Evolutionary conservation across 371 early-diverging fungal species (phyloP).

Genomic region (Saksenaea oblongispora): DNA sequence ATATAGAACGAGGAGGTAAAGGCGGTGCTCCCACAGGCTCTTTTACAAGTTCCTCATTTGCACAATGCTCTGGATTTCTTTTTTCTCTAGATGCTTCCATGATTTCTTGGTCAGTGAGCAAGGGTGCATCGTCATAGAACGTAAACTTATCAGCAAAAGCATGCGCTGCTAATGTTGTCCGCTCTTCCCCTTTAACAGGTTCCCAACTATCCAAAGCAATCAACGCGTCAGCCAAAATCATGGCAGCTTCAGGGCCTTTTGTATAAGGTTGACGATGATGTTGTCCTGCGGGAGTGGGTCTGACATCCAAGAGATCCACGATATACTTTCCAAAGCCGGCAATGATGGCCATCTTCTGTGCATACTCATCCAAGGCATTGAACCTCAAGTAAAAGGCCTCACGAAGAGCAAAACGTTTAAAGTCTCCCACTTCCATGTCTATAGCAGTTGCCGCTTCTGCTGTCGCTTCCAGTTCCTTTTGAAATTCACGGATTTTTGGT

Average conservation of each 20-base stretch:
- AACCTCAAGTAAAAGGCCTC: constrained; percentile 41
- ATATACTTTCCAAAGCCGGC: constrained; percentile 38
- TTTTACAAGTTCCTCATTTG: neutral
- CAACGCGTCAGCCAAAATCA: constrained; percentile 14
- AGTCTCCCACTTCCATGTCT: constrained; percentile 26
- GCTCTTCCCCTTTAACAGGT: constrained; percentile 14
- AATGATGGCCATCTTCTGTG: constrained; percentile 31
- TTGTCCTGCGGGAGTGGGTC: constrained; percentile 16
- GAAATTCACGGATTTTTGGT: constrained; percentile 23
- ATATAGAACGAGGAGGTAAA: neutral
- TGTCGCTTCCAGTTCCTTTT: constrained; percentile 15
- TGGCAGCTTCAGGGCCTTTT: constrained; percentile 8
- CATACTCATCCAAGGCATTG: constrained; percentile 38
- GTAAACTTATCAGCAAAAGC: neutral
- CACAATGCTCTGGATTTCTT: neutral
- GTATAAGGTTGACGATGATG: constrained; percentile 7
- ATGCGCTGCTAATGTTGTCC: constrained; percentile 11
- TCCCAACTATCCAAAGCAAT: constrained; percentile 17
- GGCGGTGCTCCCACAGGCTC: neutral
- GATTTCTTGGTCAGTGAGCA: neutral
- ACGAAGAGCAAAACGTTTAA: constrained; percentile 29
- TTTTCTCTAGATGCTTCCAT: neutral
- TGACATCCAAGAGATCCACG: constrained; percentile 31
- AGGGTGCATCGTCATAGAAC: neutral
- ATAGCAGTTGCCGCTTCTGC: constrained; percentile 8